phyloP scores from a whole-genome alignment of 2,329 filamentous ascomycete species.

The Epichloe gansuensis region DNA sequence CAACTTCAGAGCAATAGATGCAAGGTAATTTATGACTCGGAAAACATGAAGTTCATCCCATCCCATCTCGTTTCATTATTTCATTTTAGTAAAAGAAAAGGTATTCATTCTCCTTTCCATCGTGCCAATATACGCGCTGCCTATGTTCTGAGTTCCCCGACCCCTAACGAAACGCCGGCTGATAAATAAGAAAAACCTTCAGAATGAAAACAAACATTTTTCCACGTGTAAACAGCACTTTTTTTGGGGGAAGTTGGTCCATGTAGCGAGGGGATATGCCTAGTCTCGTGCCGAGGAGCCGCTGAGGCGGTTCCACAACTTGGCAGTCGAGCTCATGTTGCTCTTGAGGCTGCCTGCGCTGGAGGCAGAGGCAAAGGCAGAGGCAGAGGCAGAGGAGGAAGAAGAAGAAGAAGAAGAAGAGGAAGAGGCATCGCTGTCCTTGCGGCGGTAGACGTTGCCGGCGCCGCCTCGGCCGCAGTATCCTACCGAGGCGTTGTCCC shows the following conservation, averaged over 20 bases:
- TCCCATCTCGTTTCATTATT: too few relatives aligned
- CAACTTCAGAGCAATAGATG: too few relatives aligned
- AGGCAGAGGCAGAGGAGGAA: slow-evolving; percentile 13
- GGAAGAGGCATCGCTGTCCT: slow-evolving; percentile 20
- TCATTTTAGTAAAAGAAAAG: neutral
- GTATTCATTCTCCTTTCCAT: too few relatives aligned
- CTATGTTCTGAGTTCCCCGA: slow-evolving; percentile 22
- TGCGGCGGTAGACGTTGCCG: slow-evolving; percentile 48
- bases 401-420: slow-evolving; percentile 9
- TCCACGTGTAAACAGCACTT: neutral
- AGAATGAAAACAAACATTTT: neutral
- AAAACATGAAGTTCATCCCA: too few relatives aligned
- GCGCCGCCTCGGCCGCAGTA: slow-evolving; percentile 56
- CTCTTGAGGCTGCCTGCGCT: slow-evolving; percentile 22
- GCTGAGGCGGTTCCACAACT: slow-evolving; percentile 22
- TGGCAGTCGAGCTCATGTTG: slow-evolving; percentile 20
- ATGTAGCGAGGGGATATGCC: neutral
- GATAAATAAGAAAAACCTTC: neutral
- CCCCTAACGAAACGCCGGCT: slow-evolving; percentile 15
- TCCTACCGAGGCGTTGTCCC: slow-evolving; percentile 36
- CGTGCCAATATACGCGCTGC: slow-evolving; percentile 16
- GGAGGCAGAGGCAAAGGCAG: slow-evolving; percentile 14
- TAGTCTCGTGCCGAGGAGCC: slow-evolving; percentile 21
- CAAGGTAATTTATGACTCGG: too few relatives aligned
- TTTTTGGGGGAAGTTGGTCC: neutral